Conservation (phyloP, 371 early-diverging fungal genomes). For the Haplosporangium sp. region DNA sequence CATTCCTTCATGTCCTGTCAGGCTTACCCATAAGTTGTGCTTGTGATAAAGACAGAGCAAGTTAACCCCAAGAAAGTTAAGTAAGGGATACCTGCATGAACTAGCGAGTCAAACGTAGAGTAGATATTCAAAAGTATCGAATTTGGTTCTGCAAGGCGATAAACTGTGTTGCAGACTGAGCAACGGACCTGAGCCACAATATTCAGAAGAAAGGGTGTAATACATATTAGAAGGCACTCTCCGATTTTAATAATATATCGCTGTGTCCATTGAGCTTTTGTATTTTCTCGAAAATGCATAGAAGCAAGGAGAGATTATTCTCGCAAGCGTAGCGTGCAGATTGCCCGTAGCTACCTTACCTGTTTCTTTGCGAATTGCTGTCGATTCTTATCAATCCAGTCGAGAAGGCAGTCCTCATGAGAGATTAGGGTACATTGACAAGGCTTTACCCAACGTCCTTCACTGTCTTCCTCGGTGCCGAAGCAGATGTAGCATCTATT, state of each 20-base stretch:
- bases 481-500: constrained; percentile 76
- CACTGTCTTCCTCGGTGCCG: constrained; percentile 71
- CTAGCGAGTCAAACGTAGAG: constrained; percentile 64
- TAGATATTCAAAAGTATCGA: constrained; percentile 66
- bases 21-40: constrained; percentile 71
- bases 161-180: constrained; percentile 80
- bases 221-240: neutral
- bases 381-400: constrained; percentile 83
- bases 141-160: constrained; percentile 67
- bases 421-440: constrained; percentile 79
- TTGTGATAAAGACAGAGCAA: constrained; percentile 67
- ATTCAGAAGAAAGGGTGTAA: constrained; percentile 3
- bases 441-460: constrained; percentile 77
- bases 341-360: constrained; percentile 37
- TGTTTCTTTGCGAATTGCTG: constrained; percentile 66
- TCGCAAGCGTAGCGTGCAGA: neutral
- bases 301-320: neutral
- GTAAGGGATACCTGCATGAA: constrained; percentile 74
- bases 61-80: constrained; percentile 74
- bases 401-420: constrained; percentile 80
- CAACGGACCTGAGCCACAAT: constrained; percentile 66
- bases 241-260: neutral
- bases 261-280: neutral
- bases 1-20: no score
- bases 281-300: neutral